Evolutionary conservation across 345 rosid genomes (phyloP).

Genomic region (Arabis hirsuta): DNA sequence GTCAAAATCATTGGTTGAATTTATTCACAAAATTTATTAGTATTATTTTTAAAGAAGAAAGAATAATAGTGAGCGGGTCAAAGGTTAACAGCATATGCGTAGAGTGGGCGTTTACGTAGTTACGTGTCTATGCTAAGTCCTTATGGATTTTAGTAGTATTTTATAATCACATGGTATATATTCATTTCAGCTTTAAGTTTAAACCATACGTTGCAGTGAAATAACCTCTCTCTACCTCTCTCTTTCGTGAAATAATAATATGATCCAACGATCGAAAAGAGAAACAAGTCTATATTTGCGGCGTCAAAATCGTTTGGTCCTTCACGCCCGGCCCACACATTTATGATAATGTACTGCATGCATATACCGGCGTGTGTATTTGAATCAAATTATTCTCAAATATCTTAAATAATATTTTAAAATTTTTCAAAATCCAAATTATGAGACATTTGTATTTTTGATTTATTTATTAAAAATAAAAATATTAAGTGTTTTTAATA

Average conservation of each 20-base stretch:
- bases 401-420: too few relatives aligned
- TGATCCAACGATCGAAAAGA: conserved; percentile 6
- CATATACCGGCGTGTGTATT: background rate
- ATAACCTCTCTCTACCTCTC: conserved; percentile 7
- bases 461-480: too few relatives aligned
- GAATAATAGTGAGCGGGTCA: conserved; percentile 29
- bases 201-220: conserved; percentile 32
- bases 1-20: conserved; percentile 24
- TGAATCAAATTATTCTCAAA: too few relatives aligned
- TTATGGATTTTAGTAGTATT: background rate
- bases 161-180: conserved; percentile 1
- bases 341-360: conserved; percentile 2
- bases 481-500: too few relatives aligned
- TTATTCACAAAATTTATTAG: background rate
- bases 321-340: conserved; percentile 37
- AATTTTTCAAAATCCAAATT: too few relatives aligned
- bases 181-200: conserved; percentile 5
- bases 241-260: conserved; percentile 15
- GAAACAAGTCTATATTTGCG: conserved; percentile 39
- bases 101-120: background rate
- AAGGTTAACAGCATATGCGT: conserved; percentile 10
- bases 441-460: too few relatives aligned
- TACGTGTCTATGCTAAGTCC: conserved; percentile 28
- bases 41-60: background rate
- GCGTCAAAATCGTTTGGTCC: conserved; percentile 39